Evolutionary conservation across 345 rosid genomes (phyloP).

Genomic region (Hibiscus tridactylites): DNA sequence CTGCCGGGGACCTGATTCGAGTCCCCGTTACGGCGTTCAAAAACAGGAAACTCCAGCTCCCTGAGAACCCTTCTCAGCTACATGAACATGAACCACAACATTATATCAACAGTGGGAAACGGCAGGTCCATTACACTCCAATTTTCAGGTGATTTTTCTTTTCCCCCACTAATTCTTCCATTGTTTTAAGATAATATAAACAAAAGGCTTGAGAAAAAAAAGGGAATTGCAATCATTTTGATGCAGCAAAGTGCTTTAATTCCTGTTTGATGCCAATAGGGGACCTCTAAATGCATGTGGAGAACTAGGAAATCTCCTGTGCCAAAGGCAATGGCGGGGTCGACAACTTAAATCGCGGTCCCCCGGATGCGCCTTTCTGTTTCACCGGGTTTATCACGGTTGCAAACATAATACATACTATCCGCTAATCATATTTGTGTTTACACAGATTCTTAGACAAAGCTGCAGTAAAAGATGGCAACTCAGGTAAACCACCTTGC

Average conservation of each 20-base stretch:
- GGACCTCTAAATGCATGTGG: constrained; percentile 18
- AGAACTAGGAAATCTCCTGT: constrained; percentile 18
- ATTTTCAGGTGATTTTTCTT: constrained; percentile 41
- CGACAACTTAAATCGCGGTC: neutral
- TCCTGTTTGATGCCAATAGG: constrained; percentile 3
- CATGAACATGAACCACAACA: constrained; percentile 52
- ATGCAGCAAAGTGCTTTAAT: constrained; percentile 13
- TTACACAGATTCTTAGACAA: constrained; percentile 65
- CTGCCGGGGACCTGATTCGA: constrained; percentile 47
- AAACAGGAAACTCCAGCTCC: constrained; percentile 49
- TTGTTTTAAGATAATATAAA: neutral
- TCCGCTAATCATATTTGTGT: neutral
- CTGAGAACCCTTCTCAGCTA: constrained; percentile 38
- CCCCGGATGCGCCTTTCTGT: neutral
- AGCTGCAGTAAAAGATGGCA: constrained; percentile 58
- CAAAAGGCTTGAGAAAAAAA: no score
- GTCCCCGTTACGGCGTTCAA: constrained; percentile 51
- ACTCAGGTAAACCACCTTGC: constrained; percentile 31
- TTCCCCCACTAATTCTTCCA: neutral
- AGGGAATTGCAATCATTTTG: constrained; percentile 7
- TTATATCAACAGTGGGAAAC: constrained; percentile 47
- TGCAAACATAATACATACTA: no score
- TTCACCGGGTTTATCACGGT: neutral
- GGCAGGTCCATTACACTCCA: constrained; percentile 58
- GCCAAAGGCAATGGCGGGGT: constrained; percentile 8